phyloP scores from a whole-genome alignment of 306 rosid genomes.

The Vigna angularis region DNA sequence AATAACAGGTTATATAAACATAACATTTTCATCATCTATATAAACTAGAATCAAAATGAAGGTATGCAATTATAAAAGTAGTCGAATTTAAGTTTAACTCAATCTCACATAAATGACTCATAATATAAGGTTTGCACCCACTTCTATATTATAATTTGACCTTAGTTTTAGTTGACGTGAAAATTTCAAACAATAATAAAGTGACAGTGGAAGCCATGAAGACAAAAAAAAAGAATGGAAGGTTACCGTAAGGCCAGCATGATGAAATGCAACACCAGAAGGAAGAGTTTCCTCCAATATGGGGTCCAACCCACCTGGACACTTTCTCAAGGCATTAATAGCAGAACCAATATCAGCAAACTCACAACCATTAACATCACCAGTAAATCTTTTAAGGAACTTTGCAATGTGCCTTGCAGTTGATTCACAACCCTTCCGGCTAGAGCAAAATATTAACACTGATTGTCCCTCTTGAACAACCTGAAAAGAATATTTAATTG shows the following conservation, averaged over 20 bases:
- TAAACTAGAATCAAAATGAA: background rate
- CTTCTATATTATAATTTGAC: too few relatives aligned
- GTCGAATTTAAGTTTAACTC: too few relatives aligned
- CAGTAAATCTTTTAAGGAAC: constrained; percentile 70
- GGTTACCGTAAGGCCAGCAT: constrained; percentile 94
- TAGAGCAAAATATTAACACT: constrained; percentile 93
- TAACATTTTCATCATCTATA: constrained; percentile 30
- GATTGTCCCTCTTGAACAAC: constrained; percentile 97
- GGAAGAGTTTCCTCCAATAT: constrained; percentile 85
- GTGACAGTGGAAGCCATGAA: constrained; percentile 34
- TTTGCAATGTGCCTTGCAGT: constrained; percentile 88
- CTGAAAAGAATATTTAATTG: constrained; percentile 55
- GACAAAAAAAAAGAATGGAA: constrained; percentile 32
- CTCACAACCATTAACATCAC: constrained; percentile 61
- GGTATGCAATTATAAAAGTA: too few relatives aligned
- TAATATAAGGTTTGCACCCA: too few relatives aligned
- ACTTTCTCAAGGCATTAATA: constrained; percentile 74
- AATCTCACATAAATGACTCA: too few relatives aligned
- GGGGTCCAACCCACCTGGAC: constrained; percentile 96
- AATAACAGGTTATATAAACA: constrained; percentile 29
- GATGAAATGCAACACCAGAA: constrained; percentile 95
- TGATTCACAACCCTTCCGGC: constrained; percentile 98
- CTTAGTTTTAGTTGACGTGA: too few relatives aligned
- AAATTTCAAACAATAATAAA: background rate
- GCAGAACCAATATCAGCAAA: constrained; percentile 71